phyloP scores from a whole-genome alignment of 306 rosid genomes.

The Datisca glomerata region DNA sequence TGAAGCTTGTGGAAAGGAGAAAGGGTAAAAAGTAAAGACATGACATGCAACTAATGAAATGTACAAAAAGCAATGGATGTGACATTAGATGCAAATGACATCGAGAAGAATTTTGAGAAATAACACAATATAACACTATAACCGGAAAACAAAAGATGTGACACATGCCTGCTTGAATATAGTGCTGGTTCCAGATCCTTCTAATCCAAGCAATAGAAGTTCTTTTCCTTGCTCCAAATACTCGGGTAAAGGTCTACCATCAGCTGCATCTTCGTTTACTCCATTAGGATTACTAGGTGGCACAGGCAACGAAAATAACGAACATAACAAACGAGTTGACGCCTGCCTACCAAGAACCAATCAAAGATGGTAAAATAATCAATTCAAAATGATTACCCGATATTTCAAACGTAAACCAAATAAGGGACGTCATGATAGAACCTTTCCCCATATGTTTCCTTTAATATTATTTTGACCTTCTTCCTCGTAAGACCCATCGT shows the following conservation, averaged over 20 bases:
- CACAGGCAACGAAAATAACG: slow-evolving; percentile 79
- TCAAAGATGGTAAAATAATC: slow-evolving; percentile 34
- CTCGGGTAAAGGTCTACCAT: slow-evolving; percentile 55
- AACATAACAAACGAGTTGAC: slow-evolving; percentile 70
- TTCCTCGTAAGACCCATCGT: slow-evolving; percentile 90
- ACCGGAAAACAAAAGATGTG: slow-evolving; percentile 12
- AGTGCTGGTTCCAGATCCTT: slow-evolving; percentile 86
- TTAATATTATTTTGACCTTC: slow-evolving; percentile 96
- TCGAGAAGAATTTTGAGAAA: slow-evolving; percentile 1
- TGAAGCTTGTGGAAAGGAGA: too few relatives aligned
- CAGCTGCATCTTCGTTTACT: slow-evolving; percentile 36
- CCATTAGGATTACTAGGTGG: slow-evolving; percentile 52
- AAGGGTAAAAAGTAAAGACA: too few relatives aligned
- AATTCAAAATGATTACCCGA: slow-evolving; percentile 22
- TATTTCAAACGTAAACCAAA: slow-evolving; percentile 21
- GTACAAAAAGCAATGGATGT: too few relatives aligned
- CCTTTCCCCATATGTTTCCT: slow-evolving; percentile 98
- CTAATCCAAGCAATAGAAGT: slow-evolving; percentile 76
- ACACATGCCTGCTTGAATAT: slow-evolving; percentile 65
- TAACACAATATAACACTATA: background rate
- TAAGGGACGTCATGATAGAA: slow-evolving; percentile 46
- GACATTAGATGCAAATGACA: slow-evolving; percentile 7
- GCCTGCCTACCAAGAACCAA: slow-evolving; percentile 96
- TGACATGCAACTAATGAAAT: too few relatives aligned
- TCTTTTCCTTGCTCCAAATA: slow-evolving; percentile 69